Evolutionary conservation across 208 protist genomes (phyloP).

Genomic region (Trypanosoma caninum): DNA sequence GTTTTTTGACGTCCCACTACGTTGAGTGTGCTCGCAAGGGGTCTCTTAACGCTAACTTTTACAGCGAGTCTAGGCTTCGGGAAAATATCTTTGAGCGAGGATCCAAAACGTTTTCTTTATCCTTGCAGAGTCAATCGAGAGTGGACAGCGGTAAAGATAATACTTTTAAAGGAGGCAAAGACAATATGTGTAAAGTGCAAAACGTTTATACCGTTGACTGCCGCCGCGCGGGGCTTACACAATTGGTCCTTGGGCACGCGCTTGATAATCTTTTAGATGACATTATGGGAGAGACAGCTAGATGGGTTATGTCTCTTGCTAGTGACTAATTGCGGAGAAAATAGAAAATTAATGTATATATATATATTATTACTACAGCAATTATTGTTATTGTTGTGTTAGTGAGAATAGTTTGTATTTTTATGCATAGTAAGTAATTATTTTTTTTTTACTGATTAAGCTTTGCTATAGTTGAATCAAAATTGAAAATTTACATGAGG

Average conservation of each 20-base stretch:
- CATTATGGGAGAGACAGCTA: constrained; percentile 50
- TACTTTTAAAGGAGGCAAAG: not conserved
- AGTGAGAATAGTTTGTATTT: too few species aligned
- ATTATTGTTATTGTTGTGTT: not conserved
- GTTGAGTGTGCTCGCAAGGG: constrained; percentile 23
- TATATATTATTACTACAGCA: not conserved
- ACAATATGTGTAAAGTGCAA: not conserved
- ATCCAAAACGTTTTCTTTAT: not conserved
- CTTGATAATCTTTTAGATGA: constrained; percentile 61
- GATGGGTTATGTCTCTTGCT: constrained; percentile 36
- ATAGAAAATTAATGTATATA: constrained; percentile 3
- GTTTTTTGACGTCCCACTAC: constrained; percentile 19
- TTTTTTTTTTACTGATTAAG: too few species aligned
- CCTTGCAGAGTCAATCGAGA: not conserved
- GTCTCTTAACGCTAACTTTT: constrained; percentile 11
- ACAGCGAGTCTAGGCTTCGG: constrained; percentile 18
- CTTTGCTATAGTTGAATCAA: too few species aligned
- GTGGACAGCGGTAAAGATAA: not conserved
- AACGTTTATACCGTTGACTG: constrained; percentile 29
- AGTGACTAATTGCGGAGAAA: constrained; percentile 1
- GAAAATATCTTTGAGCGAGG: constrained; percentile 34
- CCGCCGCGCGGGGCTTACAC: constrained; percentile 28
- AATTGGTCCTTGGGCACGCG: constrained; percentile 50
- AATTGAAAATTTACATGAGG: too few species aligned
- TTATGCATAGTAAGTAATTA: too few species aligned